Conservation (phyloP, 169 alveolate genomes). For the Cryptosporidium ryanae region DNA sequence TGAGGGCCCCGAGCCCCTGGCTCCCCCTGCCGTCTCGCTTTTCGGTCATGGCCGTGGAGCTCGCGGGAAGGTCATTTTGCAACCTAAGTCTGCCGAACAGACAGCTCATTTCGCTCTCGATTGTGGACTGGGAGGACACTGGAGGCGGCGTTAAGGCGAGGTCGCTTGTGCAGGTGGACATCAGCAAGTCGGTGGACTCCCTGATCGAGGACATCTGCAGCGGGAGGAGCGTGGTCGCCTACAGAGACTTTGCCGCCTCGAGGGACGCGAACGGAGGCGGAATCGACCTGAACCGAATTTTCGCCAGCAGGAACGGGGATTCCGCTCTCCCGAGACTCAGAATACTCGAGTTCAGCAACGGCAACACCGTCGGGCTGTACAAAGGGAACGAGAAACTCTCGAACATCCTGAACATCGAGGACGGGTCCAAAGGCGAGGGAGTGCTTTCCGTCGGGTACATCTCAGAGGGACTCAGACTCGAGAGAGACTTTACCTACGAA, state of each 20-base stretch:
- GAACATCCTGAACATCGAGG: background rate
- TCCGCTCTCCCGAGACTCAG: conserved; percentile 1
- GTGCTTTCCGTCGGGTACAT: conserved; percentile 13
- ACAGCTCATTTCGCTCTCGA: conserved; percentile 8
- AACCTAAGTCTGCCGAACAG: background rate
- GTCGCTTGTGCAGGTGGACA: conserved; percentile 2
- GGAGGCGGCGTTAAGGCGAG: background rate
- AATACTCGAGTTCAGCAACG: conserved; percentile 24
- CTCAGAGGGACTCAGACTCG: conserved; percentile 37
- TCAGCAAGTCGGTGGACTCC: conserved; percentile 1
- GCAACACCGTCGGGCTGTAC: conserved; percentile 16
- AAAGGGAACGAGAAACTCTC: conserved; percentile 14
- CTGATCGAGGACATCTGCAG: conserved; percentile 3
- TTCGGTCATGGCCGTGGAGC: conserved; percentile 6
- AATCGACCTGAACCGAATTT: no score
- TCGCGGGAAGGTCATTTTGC: conserved; percentile 13
- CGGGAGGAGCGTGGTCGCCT: background rate
- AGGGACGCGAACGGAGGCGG: background rate
- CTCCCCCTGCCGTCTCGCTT: background rate
- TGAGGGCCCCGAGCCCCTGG: no score
- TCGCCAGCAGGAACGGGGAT: no score
- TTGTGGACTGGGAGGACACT: background rate
- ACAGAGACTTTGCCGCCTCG: background rate
- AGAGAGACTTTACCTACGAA: conserved; percentile 35
- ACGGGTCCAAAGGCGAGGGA: background rate